A percentile compares a stretch with the other conserved stretches of the same genome.
These are phyloP conservation scores for Porphyra umbilicalis DNA, from an alignment of 31 red algal genomes.

Conservation along the genomic window DNA sequence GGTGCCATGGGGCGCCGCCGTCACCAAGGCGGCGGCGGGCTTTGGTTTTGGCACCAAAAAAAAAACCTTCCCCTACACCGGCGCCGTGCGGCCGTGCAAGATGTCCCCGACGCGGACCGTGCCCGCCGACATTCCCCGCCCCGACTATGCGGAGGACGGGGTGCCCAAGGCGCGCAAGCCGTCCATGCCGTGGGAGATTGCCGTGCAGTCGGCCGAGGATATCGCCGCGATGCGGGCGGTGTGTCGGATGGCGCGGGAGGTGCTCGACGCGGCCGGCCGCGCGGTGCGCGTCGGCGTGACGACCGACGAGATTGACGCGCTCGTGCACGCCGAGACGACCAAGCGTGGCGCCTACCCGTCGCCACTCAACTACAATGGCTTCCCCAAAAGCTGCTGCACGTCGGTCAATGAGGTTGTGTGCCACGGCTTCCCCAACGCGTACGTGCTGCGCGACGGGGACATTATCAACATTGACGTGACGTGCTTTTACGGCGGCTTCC, in stretches of 20 bases:
- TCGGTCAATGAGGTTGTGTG: conserved; percentile 96
- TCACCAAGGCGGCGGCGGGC: not conserved
- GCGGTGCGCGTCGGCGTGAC: conserved; percentile 55
- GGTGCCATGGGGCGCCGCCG: not conserved
- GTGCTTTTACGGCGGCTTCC: conserved; percentile 59
- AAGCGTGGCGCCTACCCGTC: conserved; percentile 60
- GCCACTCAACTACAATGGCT: conserved; percentile 73
- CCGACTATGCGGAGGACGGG: conserved; percentile 66
- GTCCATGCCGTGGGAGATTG: conserved; percentile 75
- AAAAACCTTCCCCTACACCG: conserved; percentile 44
- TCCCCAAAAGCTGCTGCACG: conserved; percentile 86
- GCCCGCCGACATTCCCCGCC: conserved; percentile 47
- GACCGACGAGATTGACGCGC: conserved; percentile 88
- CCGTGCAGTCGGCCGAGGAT: conserved; percentile 34
- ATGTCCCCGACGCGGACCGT: conserved; percentile 45
- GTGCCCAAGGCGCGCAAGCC: conserved; percentile 22
- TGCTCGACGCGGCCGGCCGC: conserved; percentile 53
- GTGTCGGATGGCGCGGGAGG: conserved; percentile 68
- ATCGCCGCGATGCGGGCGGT: conserved; percentile 66
- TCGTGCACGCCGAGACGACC: conserved; percentile 65
- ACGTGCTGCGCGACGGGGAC: conserved; percentile 67
- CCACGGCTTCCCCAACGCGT: conserved; percentile 87
- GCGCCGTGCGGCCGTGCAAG: conserved; percentile 59
- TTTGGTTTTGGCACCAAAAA: not conserved
- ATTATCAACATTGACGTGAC: conserved; percentile 95